phyloP scores from a whole-genome alignment of 2,329 filamentous ascomycete genomes.

The Eutypella sp. region DNA sequence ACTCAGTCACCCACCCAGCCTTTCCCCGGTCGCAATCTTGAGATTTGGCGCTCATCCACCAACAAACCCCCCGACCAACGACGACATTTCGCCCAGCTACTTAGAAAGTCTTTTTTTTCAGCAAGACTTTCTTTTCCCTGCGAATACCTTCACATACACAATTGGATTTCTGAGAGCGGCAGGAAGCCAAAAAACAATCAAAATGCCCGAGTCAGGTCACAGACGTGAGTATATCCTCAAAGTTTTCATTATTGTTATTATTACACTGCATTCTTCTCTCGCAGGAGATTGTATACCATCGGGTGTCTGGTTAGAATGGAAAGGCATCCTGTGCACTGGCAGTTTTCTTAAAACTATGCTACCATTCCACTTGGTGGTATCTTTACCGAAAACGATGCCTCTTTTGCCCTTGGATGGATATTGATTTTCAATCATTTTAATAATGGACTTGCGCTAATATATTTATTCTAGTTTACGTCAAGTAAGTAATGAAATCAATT shows the following conservation, averaged over 20 bases:
- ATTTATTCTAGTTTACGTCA: constrained; percentile 68
- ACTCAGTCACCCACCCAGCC: constrained; percentile 11
- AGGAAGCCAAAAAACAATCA: constrained; percentile 51
- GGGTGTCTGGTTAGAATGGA: background rate
- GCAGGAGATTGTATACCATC: background rate
- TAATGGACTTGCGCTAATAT: constrained; percentile 32
- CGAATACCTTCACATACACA: constrained; percentile 27
- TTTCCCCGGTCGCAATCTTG: constrained; percentile 22
- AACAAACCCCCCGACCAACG: constrained; percentile 31
- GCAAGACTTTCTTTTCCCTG: constrained; percentile 34
- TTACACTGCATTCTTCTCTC: no score
- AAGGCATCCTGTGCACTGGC: background rate
- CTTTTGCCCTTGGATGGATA: no score
- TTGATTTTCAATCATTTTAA: background rate
- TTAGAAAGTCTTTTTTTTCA: constrained; percentile 42
- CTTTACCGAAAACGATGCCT: no score
- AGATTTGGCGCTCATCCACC: constrained; percentile 15
- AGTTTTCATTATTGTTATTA: background rate
- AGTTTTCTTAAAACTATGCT: background rate
- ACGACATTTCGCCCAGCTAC: constrained; percentile 32
- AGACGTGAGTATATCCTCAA: constrained; percentile 63
- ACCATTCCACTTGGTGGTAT: background rate
- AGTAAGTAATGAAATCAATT: constrained; percentile 59
- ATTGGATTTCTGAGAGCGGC: constrained; percentile 43
- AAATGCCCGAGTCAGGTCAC: constrained; percentile 84